Evolutionary conservation across 225 moss, liverwort and hornwort genomes (phyloP).

Genomic region (Physcomitrium patens): DNA sequence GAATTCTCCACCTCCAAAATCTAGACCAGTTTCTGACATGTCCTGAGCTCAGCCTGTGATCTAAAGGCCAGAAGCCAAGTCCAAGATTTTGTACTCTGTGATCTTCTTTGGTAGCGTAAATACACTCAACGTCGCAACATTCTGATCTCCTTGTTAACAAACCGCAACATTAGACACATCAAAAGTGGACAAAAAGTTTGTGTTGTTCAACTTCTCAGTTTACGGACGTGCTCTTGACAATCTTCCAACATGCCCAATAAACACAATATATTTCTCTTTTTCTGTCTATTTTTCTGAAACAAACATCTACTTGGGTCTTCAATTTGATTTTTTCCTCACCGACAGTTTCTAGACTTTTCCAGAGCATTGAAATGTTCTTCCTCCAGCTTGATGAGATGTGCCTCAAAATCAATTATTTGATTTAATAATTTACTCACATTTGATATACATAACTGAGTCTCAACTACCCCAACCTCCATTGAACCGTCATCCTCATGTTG

Average conservation of each 20-base stretch:
- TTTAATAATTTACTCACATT: conserved; percentile 20
- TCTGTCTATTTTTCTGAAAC: conserved; percentile 30
- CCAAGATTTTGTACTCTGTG: conserved; percentile 24
- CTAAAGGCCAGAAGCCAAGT: conserved; percentile 40
- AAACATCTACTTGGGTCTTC: conserved; percentile 23
- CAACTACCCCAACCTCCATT: conserved; percentile 4
- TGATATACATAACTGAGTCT: conserved; percentile 14
- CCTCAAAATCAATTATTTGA: conserved; percentile 23
- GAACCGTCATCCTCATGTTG: conserved; percentile 4
- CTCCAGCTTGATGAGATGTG: conserved; percentile 30
- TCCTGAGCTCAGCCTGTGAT: conserved; percentile 39
- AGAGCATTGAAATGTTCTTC: conserved; percentile 18
- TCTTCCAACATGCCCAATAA: conserved; percentile 1
- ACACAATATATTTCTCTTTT: conserved; percentile 25
- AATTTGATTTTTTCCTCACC: conserved; percentile 23
- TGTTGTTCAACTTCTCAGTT: too few relatives aligned
- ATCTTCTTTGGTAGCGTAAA: conserved; percentile 33
- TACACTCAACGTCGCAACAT: conserved; percentile 26
- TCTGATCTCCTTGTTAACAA: conserved; percentile 27
- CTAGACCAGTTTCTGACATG: conserved; percentile 37
- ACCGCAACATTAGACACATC: conserved; percentile 29
- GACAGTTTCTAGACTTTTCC: conserved; percentile 11
- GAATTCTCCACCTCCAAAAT: conserved; percentile 44
- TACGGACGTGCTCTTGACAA: conserved; percentile 12
- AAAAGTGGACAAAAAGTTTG: conserved; percentile 20